Evolutionary conservation across 2,329 filamentous ascomycete genomes (phyloP).

Genomic region (Chaetomiaceae sp.): DNA sequence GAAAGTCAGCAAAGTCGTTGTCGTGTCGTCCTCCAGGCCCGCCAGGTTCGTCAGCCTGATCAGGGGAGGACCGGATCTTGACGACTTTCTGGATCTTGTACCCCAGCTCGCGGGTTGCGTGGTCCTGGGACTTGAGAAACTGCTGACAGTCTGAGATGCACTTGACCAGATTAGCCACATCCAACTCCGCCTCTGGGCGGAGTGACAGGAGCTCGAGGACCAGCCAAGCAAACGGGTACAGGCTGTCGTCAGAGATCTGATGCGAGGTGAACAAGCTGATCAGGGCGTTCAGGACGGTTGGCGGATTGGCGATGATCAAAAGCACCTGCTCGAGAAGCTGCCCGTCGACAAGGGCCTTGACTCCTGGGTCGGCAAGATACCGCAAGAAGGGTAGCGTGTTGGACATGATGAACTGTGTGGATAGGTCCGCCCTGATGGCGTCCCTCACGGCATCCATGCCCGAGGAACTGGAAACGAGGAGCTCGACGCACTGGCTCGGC

Average conservation of each 20-base stretch:
- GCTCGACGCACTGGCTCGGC: constrained; percentile 28
- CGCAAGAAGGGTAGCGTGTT: constrained; percentile 35
- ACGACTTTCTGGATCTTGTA: constrained; percentile 39
- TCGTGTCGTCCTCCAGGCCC: constrained; percentile 65
- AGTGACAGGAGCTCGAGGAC: constrained; percentile 44
- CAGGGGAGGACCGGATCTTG: constrained; percentile 27
- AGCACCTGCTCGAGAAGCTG: constrained; percentile 46
- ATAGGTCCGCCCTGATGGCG: constrained; percentile 27
- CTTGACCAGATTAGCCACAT: constrained; percentile 24
- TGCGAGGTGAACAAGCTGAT: constrained; percentile 30
- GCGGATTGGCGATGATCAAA: constrained; percentile 45
- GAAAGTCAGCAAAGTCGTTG: constrained; percentile 63
- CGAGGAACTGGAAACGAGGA: constrained; percentile 25
- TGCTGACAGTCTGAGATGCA: constrained; percentile 24
- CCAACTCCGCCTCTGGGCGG: constrained; percentile 19
- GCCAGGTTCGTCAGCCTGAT: constrained; percentile 1
- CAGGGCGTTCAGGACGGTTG: constrained; percentile 50
- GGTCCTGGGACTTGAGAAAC: constrained; percentile 27
- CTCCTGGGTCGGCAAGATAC: constrained; percentile 37
- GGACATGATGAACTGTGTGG: constrained; percentile 29
- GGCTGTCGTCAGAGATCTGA: constrained; percentile 31
- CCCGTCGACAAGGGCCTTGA: constrained; percentile 48
- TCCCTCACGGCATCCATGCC: constrained; percentile 28
- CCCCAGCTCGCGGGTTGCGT: constrained; percentile 26
- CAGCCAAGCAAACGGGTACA: constrained; percentile 45